Evolutionary conservation across 2,329 filamentous ascomycete species (phyloP).

Genomic region (Stagonosporopsis chrysanthemi): DNA sequence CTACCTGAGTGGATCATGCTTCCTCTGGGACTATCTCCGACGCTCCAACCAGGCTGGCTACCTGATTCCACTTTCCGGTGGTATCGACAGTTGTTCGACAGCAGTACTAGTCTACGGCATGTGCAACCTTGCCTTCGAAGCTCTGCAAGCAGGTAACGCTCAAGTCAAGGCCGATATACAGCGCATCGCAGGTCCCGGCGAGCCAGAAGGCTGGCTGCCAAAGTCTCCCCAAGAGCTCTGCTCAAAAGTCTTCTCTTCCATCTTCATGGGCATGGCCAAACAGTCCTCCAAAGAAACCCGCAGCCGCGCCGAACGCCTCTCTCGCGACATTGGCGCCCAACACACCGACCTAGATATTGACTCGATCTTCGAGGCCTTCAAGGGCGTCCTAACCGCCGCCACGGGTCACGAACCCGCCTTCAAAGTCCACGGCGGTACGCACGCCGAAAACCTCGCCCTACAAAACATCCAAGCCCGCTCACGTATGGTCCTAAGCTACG

Average conservation of each 20-base stretch:
- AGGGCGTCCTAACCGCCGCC: conserved; percentile 64
- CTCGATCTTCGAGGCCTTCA: conserved; percentile 66
- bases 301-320: conserved; percentile 68
- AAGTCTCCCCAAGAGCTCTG: conserved; percentile 67
- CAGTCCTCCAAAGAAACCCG: conserved; percentile 51
- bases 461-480: conserved; percentile 72
- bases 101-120: conserved; percentile 49
- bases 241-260: conserved; percentile 64
- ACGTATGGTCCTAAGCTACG: conserved; percentile 71
- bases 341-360: conserved; percentile 76
- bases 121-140: conserved; percentile 64
- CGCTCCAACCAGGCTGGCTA: conserved; percentile 62
- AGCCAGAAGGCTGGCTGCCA: conserved; percentile 59
- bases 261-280: conserved; percentile 37
- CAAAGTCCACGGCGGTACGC: conserved; percentile 69
- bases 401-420: conserved; percentile 68
- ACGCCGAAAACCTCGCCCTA: conserved; percentile 68
- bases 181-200: conserved; percentile 60
- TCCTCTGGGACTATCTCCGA: conserved; percentile 70
- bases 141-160: conserved; percentile 58
- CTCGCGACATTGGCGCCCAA: conserved; percentile 70
- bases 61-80: conserved; percentile 65
- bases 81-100: conserved; percentile 66
- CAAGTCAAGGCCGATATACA: conserved; percentile 64
- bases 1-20: conserved; percentile 69